Base-by-base conservation (phyloP, 257 asterid species). In the Lycium barbarum region DNA sequence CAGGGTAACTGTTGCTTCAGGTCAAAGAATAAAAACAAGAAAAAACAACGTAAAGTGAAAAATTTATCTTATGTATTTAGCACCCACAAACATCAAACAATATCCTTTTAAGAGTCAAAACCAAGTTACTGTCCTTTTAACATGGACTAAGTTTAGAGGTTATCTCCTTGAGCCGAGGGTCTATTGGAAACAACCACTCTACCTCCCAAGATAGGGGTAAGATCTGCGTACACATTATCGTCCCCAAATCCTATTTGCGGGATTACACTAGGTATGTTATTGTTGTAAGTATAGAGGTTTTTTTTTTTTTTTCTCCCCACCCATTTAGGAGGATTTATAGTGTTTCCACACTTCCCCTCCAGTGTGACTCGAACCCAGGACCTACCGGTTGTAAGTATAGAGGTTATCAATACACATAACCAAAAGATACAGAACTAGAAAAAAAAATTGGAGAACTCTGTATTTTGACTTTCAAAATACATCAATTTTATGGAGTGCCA, bases 111-210 rank as follows among this genome's bases (percentile, higher is more conserved):
- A 76, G 26, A 76, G 82, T 76, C n/a, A 76, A 76, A 51, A 53
- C 18, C 45, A 76, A 26, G 47, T 18, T 59, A 12, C 33, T 59
- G 7, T 76, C 26, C 63, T 74, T 49, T 49, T 49, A 36, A 51
- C 82, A 76, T 26, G 63, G 63, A 53, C 65, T 26, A 33, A 74
- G 13, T 78, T 22, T 26, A 78, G 82, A 33, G 82, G 82, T 78
- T 78, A 53, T 12, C 22, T 26, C 33, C 33, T 26, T 26, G 33
- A 26, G 33, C 33, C 33, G 33, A 26, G 33, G 33, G 33, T 26
- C 33, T 26, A 26, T 26, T 1, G 33, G 33, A 26, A 26, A 26
- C 33, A 26, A 1, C 33, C 33, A 26, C 33, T 26, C 33, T 26
- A 26, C 33, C 33, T 26, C 33, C 33, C 33, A 26, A 26, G 33